Conservation (phyloP, 805 yeast genomes). For the Lipomyces kockii region DNA sequence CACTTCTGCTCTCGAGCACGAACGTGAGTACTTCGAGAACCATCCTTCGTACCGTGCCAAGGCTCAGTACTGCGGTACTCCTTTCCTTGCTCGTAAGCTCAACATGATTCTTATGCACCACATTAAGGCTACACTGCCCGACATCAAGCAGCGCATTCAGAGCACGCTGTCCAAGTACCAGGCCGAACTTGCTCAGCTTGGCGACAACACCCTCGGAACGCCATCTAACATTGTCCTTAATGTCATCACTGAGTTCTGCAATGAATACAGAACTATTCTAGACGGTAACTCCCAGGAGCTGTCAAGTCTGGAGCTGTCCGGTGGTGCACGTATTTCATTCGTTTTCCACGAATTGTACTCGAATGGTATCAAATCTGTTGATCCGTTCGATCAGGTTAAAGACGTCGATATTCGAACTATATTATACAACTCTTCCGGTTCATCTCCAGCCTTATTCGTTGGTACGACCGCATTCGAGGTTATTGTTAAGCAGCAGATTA, state of each 20-base stretch:
- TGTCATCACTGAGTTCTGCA: slow-evolving; percentile 89
- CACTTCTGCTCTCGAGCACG: slow-evolving; percentile 82
- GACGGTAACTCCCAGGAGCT: slow-evolving; percentile 93
- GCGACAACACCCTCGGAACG: slow-evolving; percentile 73
- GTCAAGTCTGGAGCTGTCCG: slow-evolving; percentile 86
- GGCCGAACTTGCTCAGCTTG: slow-evolving; percentile 68
- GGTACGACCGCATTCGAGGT: slow-evolving; percentile 98
- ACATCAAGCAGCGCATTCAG: slow-evolving; percentile 88
- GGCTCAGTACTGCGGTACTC: slow-evolving; percentile 98
- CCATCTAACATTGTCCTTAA: slow-evolving; percentile 88
- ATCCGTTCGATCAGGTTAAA: slow-evolving; percentile 95
- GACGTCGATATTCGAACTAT: slow-evolving; percentile 96
- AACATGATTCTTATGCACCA: slow-evolving; percentile 87
- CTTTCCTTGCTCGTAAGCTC: slow-evolving; percentile 89
- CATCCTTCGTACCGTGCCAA: slow-evolving; percentile 92
- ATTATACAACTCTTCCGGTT: slow-evolving; percentile 94
- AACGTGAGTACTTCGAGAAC: slow-evolving; percentile 76
- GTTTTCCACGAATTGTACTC: slow-evolving; percentile 96
- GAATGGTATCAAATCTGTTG: slow-evolving; percentile 87
- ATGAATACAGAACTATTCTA: slow-evolving; percentile 86
- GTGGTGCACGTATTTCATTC: slow-evolving; percentile 97
- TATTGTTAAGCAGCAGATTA: slow-evolving; percentile 89
- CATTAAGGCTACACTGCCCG: slow-evolving; percentile 86
- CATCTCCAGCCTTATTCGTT: slow-evolving; percentile 93
- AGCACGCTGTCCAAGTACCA: slow-evolving; percentile 82